A percentile compares a stretch with the other conserved stretches of the same genome.
These are phyloP conservation scores for Silene latifolia DNA, from an alignment of 148 eudicot genomes.

Conservation along the genomic window DNA sequence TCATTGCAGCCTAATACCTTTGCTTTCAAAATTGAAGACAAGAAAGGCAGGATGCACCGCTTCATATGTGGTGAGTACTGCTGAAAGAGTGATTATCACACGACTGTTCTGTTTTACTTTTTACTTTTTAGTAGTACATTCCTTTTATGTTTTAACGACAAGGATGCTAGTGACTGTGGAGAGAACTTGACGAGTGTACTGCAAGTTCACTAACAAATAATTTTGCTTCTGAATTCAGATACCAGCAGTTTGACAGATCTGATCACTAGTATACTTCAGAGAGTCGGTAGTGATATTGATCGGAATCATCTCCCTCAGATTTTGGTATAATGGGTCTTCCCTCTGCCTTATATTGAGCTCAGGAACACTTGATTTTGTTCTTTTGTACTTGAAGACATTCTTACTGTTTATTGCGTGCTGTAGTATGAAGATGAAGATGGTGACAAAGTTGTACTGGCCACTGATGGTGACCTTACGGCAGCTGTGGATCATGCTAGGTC, in stretches of 20 bases:
- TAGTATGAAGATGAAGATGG: slow-evolving; percentile 97
- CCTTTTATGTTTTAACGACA: background rate
- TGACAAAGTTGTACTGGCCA: slow-evolving; percentile 80
- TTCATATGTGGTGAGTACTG: slow-evolving; percentile 70
- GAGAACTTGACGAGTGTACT: background rate
- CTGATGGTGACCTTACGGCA: slow-evolving; percentile 87
- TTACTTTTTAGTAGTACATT: background rate
- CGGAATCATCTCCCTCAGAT: slow-evolving; percentile 73
- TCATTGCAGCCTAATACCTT: slow-evolving; percentile 42
- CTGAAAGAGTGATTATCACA: background rate
- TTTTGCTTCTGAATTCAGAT: slow-evolving; percentile 36
- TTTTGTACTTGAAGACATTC: slow-evolving; percentile 12
- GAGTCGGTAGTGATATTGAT: slow-evolving; percentile 86
- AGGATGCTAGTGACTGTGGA: background rate
- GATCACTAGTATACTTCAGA: slow-evolving; percentile 81
- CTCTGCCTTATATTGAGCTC: slow-evolving; percentile 2
- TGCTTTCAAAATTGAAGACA: slow-evolving; percentile 83
- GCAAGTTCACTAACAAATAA: background rate
- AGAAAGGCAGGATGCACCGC: slow-evolving; percentile 82
- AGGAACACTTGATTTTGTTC: background rate
- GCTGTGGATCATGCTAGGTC: slow-evolving; percentile 90
- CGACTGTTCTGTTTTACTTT: background rate
- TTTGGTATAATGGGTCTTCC: slow-evolving; percentile 44
- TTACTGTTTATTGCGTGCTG: slow-evolving; percentile 18
- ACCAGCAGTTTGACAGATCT: slow-evolving; percentile 74